These are phyloP conservation scores for Talaromyces marneffei DNA, from an alignment of 2,329 filamentous ascomycete genomes.

Conservation along the genomic window DNA sequence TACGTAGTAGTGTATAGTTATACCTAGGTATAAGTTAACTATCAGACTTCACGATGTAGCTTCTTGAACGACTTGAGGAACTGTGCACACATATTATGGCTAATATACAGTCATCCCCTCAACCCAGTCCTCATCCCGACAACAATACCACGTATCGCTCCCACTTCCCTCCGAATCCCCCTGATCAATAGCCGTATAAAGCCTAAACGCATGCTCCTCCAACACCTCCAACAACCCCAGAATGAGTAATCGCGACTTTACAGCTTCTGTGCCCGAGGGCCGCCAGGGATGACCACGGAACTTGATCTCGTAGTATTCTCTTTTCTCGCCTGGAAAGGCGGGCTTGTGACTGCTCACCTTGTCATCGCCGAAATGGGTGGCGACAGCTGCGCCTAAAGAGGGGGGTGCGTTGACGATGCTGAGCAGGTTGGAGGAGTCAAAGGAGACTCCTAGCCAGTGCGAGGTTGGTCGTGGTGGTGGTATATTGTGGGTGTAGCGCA, in stretches of 20 bases:
- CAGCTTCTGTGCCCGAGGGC: background rate
- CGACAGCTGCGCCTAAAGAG: background rate
- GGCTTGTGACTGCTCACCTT: background rate
- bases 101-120: background rate
- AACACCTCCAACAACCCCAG: background rate
- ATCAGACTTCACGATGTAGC: too few species aligned
- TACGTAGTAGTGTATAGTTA: too few species aligned
- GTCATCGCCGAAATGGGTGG: background rate
- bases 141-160: background rate
- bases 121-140: background rate
- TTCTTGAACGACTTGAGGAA: too few species aligned
- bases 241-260: background rate
- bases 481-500: background rate
- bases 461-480: background rate
- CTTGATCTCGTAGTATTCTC: background rate
- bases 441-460: background rate
- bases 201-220: background rate
- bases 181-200: background rate
- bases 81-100: too few species aligned
- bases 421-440: background rate
- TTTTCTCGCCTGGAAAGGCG: background rate
- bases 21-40: too few species aligned
- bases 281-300: background rate
- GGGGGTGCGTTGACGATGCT: background rate
- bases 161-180: background rate